Conservation (phyloP, 2,329 filamentous ascomycete species). For the Diaporthe sp. region DNA sequence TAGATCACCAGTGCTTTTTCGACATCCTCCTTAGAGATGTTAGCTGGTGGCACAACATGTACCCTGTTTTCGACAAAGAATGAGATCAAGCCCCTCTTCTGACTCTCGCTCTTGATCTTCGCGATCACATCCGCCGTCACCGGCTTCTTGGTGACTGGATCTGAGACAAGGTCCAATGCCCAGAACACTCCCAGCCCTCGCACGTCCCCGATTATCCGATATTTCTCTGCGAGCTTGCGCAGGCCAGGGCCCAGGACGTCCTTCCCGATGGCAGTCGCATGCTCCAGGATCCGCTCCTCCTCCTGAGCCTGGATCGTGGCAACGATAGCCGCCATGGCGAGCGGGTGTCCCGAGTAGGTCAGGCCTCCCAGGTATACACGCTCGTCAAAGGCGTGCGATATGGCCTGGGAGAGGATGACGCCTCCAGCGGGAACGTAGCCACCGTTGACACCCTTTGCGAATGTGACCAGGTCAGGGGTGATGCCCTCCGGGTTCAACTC, state of each 20-base stretch:
- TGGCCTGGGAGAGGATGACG: conserved; percentile 37
- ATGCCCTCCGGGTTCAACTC: conserved; percentile 37
- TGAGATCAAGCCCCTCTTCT: conserved; percentile 34
- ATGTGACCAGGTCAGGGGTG: conserved; percentile 37
- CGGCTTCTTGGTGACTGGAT: conserved; percentile 34
- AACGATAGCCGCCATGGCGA: conserved; percentile 41
- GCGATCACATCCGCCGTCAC: conserved; percentile 30
- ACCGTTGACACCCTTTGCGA: conserved; percentile 41
- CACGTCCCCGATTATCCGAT: conserved; percentile 34
- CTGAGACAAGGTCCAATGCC: conserved; percentile 40
- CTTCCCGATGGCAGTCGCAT: conserved; percentile 37
- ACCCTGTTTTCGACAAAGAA: conserved; percentile 41
- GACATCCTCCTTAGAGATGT: conserved; percentile 36
- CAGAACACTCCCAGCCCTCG: conserved; percentile 40
- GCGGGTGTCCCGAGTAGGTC: conserved; percentile 41
- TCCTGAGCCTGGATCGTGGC: conserved; percentile 40
- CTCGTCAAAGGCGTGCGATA: conserved; percentile 39
- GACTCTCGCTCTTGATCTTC: conserved; percentile 37
- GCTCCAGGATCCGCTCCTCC: conserved; percentile 35
- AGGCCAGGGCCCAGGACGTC: conserved; percentile 39
- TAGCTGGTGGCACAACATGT: conserved; percentile 37
- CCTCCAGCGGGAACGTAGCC: conserved; percentile 40
- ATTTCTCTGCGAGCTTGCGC: conserved; percentile 36
- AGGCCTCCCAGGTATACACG: conserved; percentile 36
- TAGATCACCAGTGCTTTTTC: conserved; percentile 40